Evolutionary conservation across 306 rosid genomes (phyloP), one percentile per base, ranked within the genome.

Genomic region (Sphenostylis stenocarpa): DNA sequence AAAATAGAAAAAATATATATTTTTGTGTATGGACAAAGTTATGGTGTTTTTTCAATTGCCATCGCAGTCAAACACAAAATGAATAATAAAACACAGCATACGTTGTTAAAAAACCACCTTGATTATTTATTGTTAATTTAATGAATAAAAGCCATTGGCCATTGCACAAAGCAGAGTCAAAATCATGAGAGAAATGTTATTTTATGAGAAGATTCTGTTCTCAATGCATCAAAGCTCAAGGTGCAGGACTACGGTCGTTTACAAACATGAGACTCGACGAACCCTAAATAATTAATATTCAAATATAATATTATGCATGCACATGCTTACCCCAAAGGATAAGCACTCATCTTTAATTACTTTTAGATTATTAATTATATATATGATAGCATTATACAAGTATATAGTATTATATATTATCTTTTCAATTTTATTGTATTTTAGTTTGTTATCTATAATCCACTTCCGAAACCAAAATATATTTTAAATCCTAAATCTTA

Each of bases 251-350:
- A 38, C 9, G 44, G 77, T 69, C 67, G 60, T 48, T 61, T 79
- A 65, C 53, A 79, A 70, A 60, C 49, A 5, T 39, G 73, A 53
- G 62, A 68, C 64, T 38, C 71, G 82, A 51, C 56, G 48, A 70
- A 78, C 9, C 49, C 31, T 1, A 68, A 56, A 67, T 67, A 49
- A 56, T 20, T 29, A 41, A 43, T 55, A 67, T n/a, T 53, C 45
- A 52, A 68, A 24, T 29, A 56, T 15, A 48, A 69, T 70, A 34
- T 78, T n/a, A n/a, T n/a, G n/a, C n/a, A n/a, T n/a, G n/a, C n/a
- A 17, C 71, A 47, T 23, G 75, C 43, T 72, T 73, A 15, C 11
- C 17, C 63, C n/a, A 57, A 60, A 15, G 67, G 67, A 60, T 31
- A 60, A 60, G 23, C 7, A 29, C 43, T 60, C 43, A 31, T 52